Percentiles rank a stretch among this genome's conserved stretches.
Conservation (phyloP, 495 filamentous ascomycete species). For the Xylaria intraflava region DNA sequence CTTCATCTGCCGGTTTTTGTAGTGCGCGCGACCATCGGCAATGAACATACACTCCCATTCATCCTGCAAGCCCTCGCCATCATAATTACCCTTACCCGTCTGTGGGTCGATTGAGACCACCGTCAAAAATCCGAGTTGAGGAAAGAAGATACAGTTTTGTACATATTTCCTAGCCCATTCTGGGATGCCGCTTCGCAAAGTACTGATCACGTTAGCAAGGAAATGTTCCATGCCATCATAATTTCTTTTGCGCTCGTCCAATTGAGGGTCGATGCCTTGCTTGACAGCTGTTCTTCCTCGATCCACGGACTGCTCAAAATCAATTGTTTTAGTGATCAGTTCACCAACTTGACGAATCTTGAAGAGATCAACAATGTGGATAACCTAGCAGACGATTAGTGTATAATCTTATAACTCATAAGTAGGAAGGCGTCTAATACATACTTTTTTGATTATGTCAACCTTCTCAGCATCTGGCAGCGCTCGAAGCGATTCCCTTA, state of each 20-base stretch:
- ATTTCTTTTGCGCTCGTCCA: slow-evolving; percentile 70
- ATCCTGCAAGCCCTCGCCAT: slow-evolving; percentile 50
- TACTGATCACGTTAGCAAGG: slow-evolving; percentile 57
- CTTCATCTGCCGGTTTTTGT: slow-evolving; percentile 79
- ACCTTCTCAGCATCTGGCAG: slow-evolving; percentile 50
- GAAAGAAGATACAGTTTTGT: slow-evolving; percentile 73
- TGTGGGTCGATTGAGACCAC: slow-evolving; percentile 59
- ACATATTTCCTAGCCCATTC: slow-evolving; percentile 45
- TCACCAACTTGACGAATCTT: slow-evolving; percentile 59
- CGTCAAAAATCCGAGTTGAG: slow-evolving; percentile 85
- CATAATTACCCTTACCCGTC: slow-evolving; percentile 58
- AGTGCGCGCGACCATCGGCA: slow-evolving; percentile 68
- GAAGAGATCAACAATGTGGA: slow-evolving; percentile 40
- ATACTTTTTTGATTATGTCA: slow-evolving; percentile 53
- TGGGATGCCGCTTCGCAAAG: slow-evolving; percentile 58
- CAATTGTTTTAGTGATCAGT: slow-evolving; percentile 67
- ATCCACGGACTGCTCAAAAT: slow-evolving; percentile 72
- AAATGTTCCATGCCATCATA: slow-evolving; percentile 73
- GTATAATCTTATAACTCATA: not conserved
- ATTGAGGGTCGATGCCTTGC: slow-evolving; percentile 61
- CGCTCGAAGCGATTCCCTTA: slow-evolving; percentile 59
- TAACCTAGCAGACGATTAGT: slow-evolving; percentile 20
- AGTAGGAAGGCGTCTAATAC: not conserved
- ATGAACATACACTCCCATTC: slow-evolving; percentile 75
- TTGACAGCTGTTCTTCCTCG: slow-evolving; percentile 68